These are phyloP conservation scores for Iodosphaeria phyllophila DNA, from an alignment of 2,329 filamentous ascomycete genomes.

Conservation along the genomic window DNA sequence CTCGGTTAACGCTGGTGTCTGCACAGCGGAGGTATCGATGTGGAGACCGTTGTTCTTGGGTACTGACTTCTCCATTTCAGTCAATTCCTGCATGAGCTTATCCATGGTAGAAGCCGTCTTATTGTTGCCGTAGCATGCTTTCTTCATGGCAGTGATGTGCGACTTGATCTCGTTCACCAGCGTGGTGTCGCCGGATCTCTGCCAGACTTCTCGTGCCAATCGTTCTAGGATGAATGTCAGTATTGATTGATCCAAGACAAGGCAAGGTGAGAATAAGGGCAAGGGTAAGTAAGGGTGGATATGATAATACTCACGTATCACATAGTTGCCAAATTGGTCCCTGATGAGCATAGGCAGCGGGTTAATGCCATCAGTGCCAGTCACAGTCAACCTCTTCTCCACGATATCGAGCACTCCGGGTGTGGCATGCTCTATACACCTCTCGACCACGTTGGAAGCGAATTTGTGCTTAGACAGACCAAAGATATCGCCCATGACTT, in stretches of 20 bases:
- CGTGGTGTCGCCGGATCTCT: too few species aligned
- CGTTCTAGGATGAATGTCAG: conserved; percentile 31
- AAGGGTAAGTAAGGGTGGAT: not conserved
- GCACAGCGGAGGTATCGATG: conserved; percentile 31
- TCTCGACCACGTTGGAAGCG: conserved; percentile 93
- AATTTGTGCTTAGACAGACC: conserved; percentile 84
- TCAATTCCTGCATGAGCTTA: conserved; percentile 12
- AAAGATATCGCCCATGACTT: conserved; percentile 56
- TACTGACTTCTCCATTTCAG: conserved; percentile 2
- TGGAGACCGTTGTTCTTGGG: conserved; percentile 13
- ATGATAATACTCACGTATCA: conserved; percentile 58
- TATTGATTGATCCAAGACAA: conserved; percentile 50
- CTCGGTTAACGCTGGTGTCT: conserved; percentile 49
- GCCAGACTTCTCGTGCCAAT: conserved; percentile 1
- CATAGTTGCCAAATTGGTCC: conserved; percentile 90
- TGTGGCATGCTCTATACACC: conserved; percentile 60
- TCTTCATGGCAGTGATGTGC: conserved; percentile 3
- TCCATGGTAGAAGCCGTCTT: conserved; percentile 2
- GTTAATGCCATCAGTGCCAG: conserved; percentile 44
- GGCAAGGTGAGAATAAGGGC: conserved; percentile 8
- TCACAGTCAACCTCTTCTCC: conserved; percentile 38
- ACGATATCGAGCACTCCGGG: conserved; percentile 52
- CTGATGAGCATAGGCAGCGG: conserved; percentile 65
- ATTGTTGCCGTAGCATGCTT: conserved; percentile 1
- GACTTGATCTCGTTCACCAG: too few species aligned